Base-by-base conservation (phyloP, 1,139 yeast species). In the Suhomyces kunorum region DNA sequence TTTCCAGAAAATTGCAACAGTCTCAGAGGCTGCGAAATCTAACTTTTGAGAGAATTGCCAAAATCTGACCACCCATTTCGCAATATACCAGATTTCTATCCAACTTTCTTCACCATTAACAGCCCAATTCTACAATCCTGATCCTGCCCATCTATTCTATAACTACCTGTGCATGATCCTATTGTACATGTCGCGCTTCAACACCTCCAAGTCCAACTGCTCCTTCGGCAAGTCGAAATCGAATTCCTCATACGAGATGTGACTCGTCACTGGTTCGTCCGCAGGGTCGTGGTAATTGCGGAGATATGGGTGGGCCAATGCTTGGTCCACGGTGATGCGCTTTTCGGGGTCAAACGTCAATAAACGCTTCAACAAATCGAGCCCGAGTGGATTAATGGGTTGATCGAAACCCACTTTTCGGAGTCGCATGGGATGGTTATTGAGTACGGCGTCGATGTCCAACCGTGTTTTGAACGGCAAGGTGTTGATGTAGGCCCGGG, bases 261-360 rank as follows among this genome's bases (percentile, higher is more conserved):
- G 53, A 5, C 42, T 39, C 13, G 85, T 81, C 19, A 66, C 74
- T 0, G 90, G 90, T 54, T 83, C 90, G 56, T 83, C 89, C 28
- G 71, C 71, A 16, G 86, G 83, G 56, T 83, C 89, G 54, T 83
- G 89, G 55, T 83, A 83, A 23, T 76, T 69, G 28, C 73, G 61
- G 28, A 84, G 62, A 56, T 83, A 84, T 7, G 87, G 87, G 57
- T 84, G 90, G 35, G 67, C 59, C 44, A 84, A 63, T 0, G 90
- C 90, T 45, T 81, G 80, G 25, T 64, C 75, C 1, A 83, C 89
- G 3, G 82, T 72, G 28, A 82, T 76, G 56, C 92, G 69, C 45
- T 78, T 79, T 19, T 66, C 62, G 1, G 90, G 90, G 47, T 83
- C 79, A 52, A 83, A 84, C 1, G 79, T 73, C 23, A 84, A 62